These are phyloP conservation scores for Phaffomyces opuntiae DNA, from an alignment of 805 yeast genomes.

Conservation along the genomic window DNA sequence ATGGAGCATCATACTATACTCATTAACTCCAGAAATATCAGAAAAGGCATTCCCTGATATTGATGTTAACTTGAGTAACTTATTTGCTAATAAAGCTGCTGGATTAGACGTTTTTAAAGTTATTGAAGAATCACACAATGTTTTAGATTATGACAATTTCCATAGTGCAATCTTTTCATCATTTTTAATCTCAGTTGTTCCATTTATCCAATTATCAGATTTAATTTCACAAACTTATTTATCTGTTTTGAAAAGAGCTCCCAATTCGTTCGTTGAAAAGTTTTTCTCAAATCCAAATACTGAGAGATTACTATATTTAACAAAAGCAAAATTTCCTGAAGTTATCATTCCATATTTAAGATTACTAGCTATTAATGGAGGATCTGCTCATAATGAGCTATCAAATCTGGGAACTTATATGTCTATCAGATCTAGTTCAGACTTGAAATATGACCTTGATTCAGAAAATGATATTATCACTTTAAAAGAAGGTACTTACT, in stretches of 20 bases:
- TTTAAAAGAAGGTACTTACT: constrained; percentile 39
- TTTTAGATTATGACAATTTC: constrained; percentile 41
- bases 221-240: constrained; percentile 26
- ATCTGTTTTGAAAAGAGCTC: constrained; percentile 24
- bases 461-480: constrained; percentile 45
- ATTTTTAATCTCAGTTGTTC: constrained; percentile 27
- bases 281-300: constrained; percentile 29
- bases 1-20: constrained; percentile 58
- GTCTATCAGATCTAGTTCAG: constrained; percentile 34
- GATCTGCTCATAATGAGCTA: constrained; percentile 60
- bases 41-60: constrained; percentile 29
- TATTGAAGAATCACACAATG: constrained; percentile 33
- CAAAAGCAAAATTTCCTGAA: constrained; percentile 72
- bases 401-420: constrained; percentile 55
- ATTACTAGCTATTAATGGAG: constrained; percentile 54
- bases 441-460: constrained; percentile 36
- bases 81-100: constrained; percentile 25
- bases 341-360: constrained; percentile 54
- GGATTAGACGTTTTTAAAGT: constrained; percentile 39
- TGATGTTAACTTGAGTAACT: constrained; percentile 10
- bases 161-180: constrained; percentile 39
- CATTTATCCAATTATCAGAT: constrained; percentile 41
- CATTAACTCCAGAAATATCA: constrained; percentile 39
- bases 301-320: constrained; percentile 30
- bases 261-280: constrained; percentile 32